Base-by-base conservation (phyloP, 1,284 basidiomycete species). In the Heterobasidion occidentale region DNA sequence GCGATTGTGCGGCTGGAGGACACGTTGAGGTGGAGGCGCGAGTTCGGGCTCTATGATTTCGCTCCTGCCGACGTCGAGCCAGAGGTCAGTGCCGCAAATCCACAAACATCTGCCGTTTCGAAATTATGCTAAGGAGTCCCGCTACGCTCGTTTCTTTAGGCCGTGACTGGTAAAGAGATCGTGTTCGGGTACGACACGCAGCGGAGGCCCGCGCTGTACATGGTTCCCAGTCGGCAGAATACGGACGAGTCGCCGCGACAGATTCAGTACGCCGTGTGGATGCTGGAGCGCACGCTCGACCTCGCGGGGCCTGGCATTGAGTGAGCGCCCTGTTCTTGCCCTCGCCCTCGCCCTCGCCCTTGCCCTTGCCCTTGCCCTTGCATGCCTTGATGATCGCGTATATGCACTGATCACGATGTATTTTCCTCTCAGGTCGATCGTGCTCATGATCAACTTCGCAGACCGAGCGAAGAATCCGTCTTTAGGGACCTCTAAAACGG, bases 191-290 rank as follows among this genome's bases (percentile, higher is more conserved):
- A 92, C 64, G 91, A 94, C 69, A 78, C 77, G 57, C 88, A 92
- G 58, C 89, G 88, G 3, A 76, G 91, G 33, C 90, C 92, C 0
- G 84, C 92, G 49, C 73, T 94, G 20, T 92, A 92, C 71, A 85
- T 94, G 83, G 83, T 88, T n/a, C 90, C 91, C 0, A 88, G 89
- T 14, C 76, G 83, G 58, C 88, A 94, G 67, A 93, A 93, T 68
- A 92, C 91, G 4, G 78, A 86, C 63, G 78, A 79, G 2, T 81
- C 83, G 60, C 83, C 85, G 1, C 79, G 90, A 46, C 91, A 94
- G 66, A 77, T 94, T 53, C 78, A 84, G 54, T 88, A 93, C 76
- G 77, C 92, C 14, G 88, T 93, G 36, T 94, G 87, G 81, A 84
- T 84, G 64, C 69, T 93, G 88, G 91, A 65, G 65, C 79, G 85